Base-by-base conservation (phyloP, 139 green algal genomes). In the Chara braunii region DNA sequence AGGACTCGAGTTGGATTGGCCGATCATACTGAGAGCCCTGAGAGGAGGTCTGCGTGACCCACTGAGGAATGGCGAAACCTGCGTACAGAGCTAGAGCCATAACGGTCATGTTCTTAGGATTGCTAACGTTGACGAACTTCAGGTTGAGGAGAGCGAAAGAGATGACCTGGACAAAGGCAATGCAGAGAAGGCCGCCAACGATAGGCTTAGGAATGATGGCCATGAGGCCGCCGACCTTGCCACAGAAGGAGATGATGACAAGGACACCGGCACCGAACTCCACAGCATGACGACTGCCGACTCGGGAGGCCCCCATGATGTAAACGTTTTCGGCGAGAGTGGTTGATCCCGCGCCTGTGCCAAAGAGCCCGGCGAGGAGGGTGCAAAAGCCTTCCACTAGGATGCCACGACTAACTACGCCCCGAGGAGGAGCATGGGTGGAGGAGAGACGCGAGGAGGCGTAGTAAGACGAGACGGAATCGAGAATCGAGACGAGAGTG, bases 271-370 rank as follows among this genome's bases (percentile, higher is more conserved):
- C 43, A 33, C 56, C 56, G 4, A 52, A 18, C 2, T 23, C 34
- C 3, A 65, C 34, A 1, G 43, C 28, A 54, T 65, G 33, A 22
- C 56, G 56, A n/a, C 30, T 31, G 5, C 56, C 56, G n/a, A 57
- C 61, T 52, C 56, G 32, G 43, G 56, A 51, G 34, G 34, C 56
- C n/a, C 40, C 56, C 11, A 65, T 37, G 1, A 65, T 23, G 56
- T 65, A 44, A 64, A 65, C 26, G 56, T 64, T 65, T 18, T 65
- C 56, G 30, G 56, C 26, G 42, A 65, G 37, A 11, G 56, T 57
- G 42, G 56, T 66, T 37, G 42, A 37, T n/a, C 56, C 56, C 11
- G n/a, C n/a, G 9, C 53, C 53, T 18, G 43, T 54, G n/a, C 56
- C 56, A 37, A 37, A 65, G n/a, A 65, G 26, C 18, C 40, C 37